These are phyloP conservation scores for Poteriospumella lacustris DNA, from an alignment of 108 stramenopile species.

Conservation along the genomic window DNA sequence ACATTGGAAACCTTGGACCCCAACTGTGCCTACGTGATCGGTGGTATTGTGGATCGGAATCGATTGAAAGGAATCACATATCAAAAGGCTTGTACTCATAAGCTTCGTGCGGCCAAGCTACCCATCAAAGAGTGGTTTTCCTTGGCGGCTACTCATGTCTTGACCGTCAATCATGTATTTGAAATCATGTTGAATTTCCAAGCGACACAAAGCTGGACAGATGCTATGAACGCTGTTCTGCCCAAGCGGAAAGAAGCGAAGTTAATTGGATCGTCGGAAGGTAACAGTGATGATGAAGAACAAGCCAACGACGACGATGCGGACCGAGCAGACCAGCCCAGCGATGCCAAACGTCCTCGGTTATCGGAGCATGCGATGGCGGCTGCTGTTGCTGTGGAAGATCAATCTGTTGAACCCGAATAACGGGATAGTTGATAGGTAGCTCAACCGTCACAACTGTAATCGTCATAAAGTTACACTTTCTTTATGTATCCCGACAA, in stretches of 20 bases:
- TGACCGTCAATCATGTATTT: slow-evolving; percentile 41
- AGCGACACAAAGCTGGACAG: not conserved
- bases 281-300: too few relatives aligned
- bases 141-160: not conserved
- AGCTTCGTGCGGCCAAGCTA: not conserved
- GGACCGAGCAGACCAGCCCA: too few relatives aligned
- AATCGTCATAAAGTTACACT: too few relatives aligned
- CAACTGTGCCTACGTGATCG: slow-evolving; percentile 31
- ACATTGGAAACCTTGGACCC: slow-evolving; percentile 18
- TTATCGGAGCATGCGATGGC: too few relatives aligned
- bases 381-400: too few relatives aligned
- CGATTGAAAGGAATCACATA: slow-evolving; percentile 30
- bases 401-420: too few relatives aligned
- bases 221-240: not conserved
- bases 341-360: too few relatives aligned
- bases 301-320: too few relatives aligned
- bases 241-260: slow-evolving; percentile 5
- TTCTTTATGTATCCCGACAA: too few relatives aligned
- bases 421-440: too few relatives aligned
- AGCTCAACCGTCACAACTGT: too few relatives aligned
- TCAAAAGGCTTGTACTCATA: slow-evolving; percentile 22
- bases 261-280: too few relatives aligned
- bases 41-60: slow-evolving; percentile 43
- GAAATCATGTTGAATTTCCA: slow-evolving; percentile 18
- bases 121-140: not conserved